Evolutionary conservation across 805 yeast species (phyloP).

Genomic region (Candida pseudoglaebosa): DNA sequence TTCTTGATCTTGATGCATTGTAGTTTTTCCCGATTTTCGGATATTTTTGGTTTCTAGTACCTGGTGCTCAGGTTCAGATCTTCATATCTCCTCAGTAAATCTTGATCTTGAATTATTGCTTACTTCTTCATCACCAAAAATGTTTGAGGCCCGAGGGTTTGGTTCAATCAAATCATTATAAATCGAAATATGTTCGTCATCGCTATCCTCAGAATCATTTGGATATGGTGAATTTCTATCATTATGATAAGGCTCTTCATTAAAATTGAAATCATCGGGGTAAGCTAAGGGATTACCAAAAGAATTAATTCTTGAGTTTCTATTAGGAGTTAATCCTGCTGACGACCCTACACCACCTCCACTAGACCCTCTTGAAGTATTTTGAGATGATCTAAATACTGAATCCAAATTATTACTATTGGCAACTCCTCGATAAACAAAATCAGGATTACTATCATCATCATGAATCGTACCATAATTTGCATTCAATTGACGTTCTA

Average conservation of each 20-base stretch:
- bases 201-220: background rate
- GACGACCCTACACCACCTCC: conserved; percentile 11
- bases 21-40: too few relatives aligned
- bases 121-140: conserved; percentile 7
- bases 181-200: background rate
- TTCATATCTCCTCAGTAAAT: conserved; percentile 17
- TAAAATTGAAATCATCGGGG: conserved; percentile 19
- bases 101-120: conserved; percentile 18
- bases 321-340: conserved; percentile 4
- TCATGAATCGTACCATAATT: conserved; percentile 6
- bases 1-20: too few relatives aligned
- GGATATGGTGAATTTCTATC: background rate
- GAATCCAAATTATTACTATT: conserved; percentile 40
- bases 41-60: too few relatives aligned
- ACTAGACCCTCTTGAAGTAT: conserved; percentile 13
- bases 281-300: conserved; percentile 20
- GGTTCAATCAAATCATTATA: conserved; percentile 4
- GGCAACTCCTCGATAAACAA: conserved; percentile 41
- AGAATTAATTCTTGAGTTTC: conserved; percentile 21
- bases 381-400: conserved; percentile 24
- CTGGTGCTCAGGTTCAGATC: background rate
- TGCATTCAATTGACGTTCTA: conserved; percentile 22
- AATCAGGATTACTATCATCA: conserved; percentile 26
- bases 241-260: conserved; percentile 10
- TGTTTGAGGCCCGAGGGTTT: background rate